phyloP scores from a whole-genome alignment of 2,329 filamentous ascomycete species.

The Colletotrichum sp. region DNA sequence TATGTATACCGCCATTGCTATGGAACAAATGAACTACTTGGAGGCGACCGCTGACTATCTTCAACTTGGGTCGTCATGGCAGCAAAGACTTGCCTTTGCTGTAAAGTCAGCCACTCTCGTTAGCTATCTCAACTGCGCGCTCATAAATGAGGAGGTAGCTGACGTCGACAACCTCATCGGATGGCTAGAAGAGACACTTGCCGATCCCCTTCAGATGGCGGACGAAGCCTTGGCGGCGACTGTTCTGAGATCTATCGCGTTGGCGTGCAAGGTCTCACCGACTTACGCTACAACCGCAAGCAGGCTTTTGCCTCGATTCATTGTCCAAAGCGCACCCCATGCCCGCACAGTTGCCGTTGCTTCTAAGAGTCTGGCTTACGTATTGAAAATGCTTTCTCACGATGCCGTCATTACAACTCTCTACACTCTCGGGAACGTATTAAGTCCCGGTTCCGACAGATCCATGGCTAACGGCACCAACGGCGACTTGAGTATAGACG shows the following conservation, averaged over 20 bases:
- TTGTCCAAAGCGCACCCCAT: constrained; percentile 81
- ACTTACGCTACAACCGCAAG: constrained; percentile 77
- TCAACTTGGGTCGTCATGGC: constrained; percentile 81
- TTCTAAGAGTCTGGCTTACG: constrained; percentile 82
- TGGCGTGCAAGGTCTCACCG: constrained; percentile 78
- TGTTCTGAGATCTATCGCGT: constrained; percentile 80
- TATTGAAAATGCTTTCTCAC: constrained; percentile 83
- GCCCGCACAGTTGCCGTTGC: constrained; percentile 75
- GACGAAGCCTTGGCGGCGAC: constrained; percentile 78
- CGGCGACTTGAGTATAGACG: constrained; percentile 36
- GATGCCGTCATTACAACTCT: constrained; percentile 94
- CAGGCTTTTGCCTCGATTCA: constrained; percentile 81
- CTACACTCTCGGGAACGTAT: constrained; percentile 94
- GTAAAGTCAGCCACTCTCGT: constrained; percentile 85
- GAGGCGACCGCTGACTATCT: constrained; percentile 92
- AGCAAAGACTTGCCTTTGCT: constrained; percentile 84
- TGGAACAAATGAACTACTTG: constrained; percentile 83
- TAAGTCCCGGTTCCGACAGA: constrained; percentile 73
- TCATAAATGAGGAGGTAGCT: constrained; percentile 81
- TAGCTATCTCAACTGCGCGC: constrained; percentile 83
- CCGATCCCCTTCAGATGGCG: constrained; percentile 81
- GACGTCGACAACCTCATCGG: constrained; percentile 79
- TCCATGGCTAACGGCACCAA: constrained; percentile 59
- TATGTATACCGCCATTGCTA: constrained; percentile 72
- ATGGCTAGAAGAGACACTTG: constrained; percentile 85